Evolutionary conservation across 495 filamentous ascomycete genomes (phyloP).

Genomic region (Penicillium alfredii): DNA sequence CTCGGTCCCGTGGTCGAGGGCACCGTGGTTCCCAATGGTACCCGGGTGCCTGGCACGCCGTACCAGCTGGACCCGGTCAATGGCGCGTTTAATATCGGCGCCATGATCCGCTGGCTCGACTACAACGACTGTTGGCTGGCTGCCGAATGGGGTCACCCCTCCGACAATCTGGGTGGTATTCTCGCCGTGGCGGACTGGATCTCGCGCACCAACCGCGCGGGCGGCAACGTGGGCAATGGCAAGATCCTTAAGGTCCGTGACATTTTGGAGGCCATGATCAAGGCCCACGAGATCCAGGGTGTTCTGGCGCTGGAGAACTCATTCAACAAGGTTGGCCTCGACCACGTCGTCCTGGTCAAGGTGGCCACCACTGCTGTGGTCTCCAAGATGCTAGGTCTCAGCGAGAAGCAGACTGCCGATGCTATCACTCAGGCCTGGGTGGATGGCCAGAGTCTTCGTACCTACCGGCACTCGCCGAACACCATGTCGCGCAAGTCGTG

Average conservation of each 20-base stretch:
- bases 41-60: constrained; percentile 83
- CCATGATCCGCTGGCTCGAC: constrained; percentile 97
- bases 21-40: constrained; percentile 88
- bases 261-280: constrained; percentile 97
- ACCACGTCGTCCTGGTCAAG: constrained; percentile 97
- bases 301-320: constrained; percentile 95
- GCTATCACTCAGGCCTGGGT: constrained; percentile 96
- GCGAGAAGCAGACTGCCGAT: constrained; percentile 85
- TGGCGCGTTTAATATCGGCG: constrained; percentile 96
- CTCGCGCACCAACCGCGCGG: constrained; percentile 88
- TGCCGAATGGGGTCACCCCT: constrained; percentile 97
- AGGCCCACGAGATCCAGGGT: constrained; percentile 98
- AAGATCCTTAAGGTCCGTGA: constrained; percentile 82
- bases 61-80: constrained; percentile 94
- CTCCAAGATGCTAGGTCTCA: constrained; percentile 86
- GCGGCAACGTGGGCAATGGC: constrained; percentile 78
- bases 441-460: constrained; percentile 91
- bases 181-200: constrained; percentile 96
- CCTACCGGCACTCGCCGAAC: constrained; percentile 95
- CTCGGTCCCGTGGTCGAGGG: constrained; percentile 91
- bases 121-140: constrained; percentile 99
- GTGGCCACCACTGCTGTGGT: constrained; percentile 93
- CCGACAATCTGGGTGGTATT: constrained; percentile 94
- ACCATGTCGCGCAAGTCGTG: constrained; percentile 99
- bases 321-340: constrained; percentile 95